Base-by-base conservation (phyloP, 257 asterid species). In the Galeopsis tetrahit region DNA sequence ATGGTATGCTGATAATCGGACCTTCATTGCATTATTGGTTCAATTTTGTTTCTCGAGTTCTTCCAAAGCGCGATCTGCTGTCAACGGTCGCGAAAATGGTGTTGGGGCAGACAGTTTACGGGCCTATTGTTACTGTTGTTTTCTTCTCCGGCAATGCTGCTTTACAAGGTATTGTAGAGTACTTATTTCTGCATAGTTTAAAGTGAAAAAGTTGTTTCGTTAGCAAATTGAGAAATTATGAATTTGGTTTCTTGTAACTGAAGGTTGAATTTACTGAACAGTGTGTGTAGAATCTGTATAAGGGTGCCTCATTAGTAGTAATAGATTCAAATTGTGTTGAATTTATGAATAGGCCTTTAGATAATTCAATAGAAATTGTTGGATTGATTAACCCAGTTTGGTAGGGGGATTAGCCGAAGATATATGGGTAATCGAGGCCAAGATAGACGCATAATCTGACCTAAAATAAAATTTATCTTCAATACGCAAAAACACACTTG, bases 101-200 rank as follows among this genome's bases (percentile, higher is more conserved):
- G 10, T 40, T 93, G 85, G 97, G 96, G 49, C 97, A 89, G 77
- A 68, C 84, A n/a, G 72, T 85, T 6, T 93, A 80, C 80, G 98
- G 98, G 2, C 98, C 97, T 9, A 63, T 58, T 3, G 78, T 85
- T 69, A 93, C 90, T 73, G 77, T 69, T 49, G 35, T 84, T 38
- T 93, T 93, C 90, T 90, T 90, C 86, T 87, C 95, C 15, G 75
- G 36, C 48, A 90, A 93, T 84, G 96, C 97, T 72, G 93, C 85
- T 74, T 77, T 85, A 35, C 98, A 90, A 87, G 98, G 98, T 93
- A 77, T 5, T 7, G 17, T 36, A 21, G n/a, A n/a, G n/a, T 63
- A 4, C 21, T 74, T 49, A 9, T 15, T n/a, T 11, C 52, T 5
- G 28, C 28, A 1, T 21, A 21, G 28, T 21, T 21, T 21, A 21